phyloP scores from a whole-genome alignment of 106 monocot species.

The Amphibolis antarctica region DNA sequence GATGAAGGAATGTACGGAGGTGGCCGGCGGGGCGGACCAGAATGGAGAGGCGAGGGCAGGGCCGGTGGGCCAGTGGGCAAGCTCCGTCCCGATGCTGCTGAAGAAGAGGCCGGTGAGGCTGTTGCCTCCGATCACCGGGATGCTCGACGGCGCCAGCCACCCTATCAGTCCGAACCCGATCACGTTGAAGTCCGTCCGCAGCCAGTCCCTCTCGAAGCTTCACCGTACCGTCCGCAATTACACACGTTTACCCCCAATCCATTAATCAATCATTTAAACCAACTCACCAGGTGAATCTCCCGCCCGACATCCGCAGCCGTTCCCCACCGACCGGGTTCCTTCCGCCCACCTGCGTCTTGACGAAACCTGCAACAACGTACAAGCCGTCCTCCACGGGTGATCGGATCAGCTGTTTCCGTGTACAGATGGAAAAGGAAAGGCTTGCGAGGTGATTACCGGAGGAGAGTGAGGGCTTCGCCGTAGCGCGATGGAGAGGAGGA shows the following conservation, averaged over 20 bases:
- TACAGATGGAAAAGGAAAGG: neutral
- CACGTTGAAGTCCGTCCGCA: constrained; percentile 57
- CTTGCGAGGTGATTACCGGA: constrained; percentile 14
- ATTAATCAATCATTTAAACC: neutral
- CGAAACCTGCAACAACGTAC: constrained; percentile 25
- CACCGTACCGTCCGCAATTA: neutral
- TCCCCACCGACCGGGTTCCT: constrained; percentile 59
- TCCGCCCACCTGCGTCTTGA: constrained; percentile 31
- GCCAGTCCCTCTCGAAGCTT: constrained; percentile 78
- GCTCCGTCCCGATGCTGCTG: constrained; percentile 77
- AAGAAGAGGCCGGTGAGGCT: constrained; percentile 93
- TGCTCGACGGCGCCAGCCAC: constrained; percentile 86
- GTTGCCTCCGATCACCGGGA: constrained; percentile 77
- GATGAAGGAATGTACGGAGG: too few relatives aligned
- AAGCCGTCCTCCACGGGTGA: neutral
- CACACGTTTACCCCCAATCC: neutral
- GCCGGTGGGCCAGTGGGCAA: constrained; percentile 84
- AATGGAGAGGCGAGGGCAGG: constrained; percentile 75
- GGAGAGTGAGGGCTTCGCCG: constrained; percentile 20
- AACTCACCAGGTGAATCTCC: constrained; percentile 60
- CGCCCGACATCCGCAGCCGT: constrained; percentile 33
- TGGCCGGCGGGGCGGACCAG: too few relatives aligned
- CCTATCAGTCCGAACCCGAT: constrained; percentile 80
- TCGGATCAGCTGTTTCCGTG: too few relatives aligned
- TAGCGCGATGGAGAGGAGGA: constrained; percentile 13